Evolutionary conservation across 495 filamentous ascomycete genomes (phyloP).

Genomic region (Rhizodiscina lignyota): DNA sequence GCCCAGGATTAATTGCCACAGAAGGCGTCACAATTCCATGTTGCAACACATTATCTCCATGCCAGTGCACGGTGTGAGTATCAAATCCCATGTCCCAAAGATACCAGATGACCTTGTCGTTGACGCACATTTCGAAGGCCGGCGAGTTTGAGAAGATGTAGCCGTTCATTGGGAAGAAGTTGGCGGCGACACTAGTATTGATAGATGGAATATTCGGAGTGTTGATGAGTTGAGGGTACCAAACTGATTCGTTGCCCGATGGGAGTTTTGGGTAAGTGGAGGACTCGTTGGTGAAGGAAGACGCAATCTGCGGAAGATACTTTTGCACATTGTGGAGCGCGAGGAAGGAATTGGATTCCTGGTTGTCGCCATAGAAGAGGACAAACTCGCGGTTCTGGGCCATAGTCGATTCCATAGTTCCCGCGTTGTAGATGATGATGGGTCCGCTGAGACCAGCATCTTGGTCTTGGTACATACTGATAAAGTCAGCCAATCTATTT

Average conservation of each 20-base stretch:
- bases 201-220: neutral
- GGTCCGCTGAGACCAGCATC: conserved; percentile 11
- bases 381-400: conserved; percentile 9
- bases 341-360: conserved; percentile 9
- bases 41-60: conserved; percentile 8
- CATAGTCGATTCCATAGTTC: conserved; percentile 7
- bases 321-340: conserved; percentile 1
- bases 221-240: conserved; percentile 8
- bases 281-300: neutral
- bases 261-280: neutral
- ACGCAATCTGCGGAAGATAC: neutral
- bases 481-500: neutral
- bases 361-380: conserved; percentile 7
- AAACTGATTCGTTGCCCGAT: conserved; percentile 4
- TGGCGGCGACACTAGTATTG: neutral
- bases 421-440: conserved; percentile 5
- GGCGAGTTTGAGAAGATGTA: conserved; percentile 10
- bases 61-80: conserved; percentile 8
- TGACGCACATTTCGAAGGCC: conserved; percentile 8
- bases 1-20: no score
- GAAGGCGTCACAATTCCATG: no score
- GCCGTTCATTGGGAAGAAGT: conserved; percentile 10
- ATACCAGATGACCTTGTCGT: conserved; percentile 11
- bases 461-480: conserved; percentile 5
- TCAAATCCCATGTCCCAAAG: conserved; percentile 4